Evolutionary conservation across 2,329 filamentous ascomycete genomes (phyloP), one percentile per base, ranked within the genome.

Genomic region (Penicillium digitatum): DNA sequence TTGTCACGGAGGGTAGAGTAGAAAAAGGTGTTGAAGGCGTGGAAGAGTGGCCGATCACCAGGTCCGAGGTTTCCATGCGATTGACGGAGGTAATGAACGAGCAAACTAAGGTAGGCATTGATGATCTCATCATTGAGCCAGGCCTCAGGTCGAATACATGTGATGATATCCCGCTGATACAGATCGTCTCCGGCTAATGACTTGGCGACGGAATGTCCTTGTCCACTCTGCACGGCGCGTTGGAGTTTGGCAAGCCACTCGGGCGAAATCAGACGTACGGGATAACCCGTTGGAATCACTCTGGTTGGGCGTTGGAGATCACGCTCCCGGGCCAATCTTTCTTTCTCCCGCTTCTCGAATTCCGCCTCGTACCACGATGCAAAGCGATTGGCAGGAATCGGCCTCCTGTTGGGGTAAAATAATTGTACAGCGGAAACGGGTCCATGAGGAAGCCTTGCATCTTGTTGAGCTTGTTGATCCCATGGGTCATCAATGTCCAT

Each of bases 111-210:
- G 53, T 78, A 78, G 16, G 72, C 69, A 55, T 78, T 78, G 58
- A 78, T 77, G 2, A 78, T 69, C 51, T 77, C 76, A 54, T 78
- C 76, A 49, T 78, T 78, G 22, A 78, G 64, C 76, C 76, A 78
- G 2, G 67, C 69, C 57, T 66, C 48, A 6, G 60, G 65, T 5
- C 64, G 69, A 49, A 67, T 65, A 52, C 74, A 76, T 1, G 72
- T 74, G 2, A 65, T 59, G 40, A 76, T 67, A 53, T 74, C 71
- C 29, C 60, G 67, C 44, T 66, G 66, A 32, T 66, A 74, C 29
- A 76, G 51, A 11, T 69, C 64, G 27, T 74, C 72, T n/a, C 72
- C 74, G 18, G 65, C 58, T 6, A 69, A 56, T 5, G 72, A 71
- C 32, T 55, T 68, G 5, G 64, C 73, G 14, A 75, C 54, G n/a